Percentiles rank a stretch among this genome's conserved stretches.
Conservation (phyloP, 768 basidiomycete species). For the Boletus rubescentipes region DNA sequence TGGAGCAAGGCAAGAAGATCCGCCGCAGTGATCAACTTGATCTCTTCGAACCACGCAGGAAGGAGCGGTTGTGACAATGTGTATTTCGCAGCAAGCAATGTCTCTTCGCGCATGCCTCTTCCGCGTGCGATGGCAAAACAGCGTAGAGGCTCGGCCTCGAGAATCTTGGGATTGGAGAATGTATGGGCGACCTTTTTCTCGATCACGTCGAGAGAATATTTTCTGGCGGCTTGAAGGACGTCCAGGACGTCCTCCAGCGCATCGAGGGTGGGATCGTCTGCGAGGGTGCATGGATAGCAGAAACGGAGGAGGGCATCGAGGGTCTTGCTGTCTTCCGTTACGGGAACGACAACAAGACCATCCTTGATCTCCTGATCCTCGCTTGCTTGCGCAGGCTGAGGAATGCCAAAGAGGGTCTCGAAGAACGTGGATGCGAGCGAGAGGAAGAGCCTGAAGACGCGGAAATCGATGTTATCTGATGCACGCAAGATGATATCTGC, state of each 20-base stretch:
- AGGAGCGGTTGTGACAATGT: slow-evolving; percentile 29
- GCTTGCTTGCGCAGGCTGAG: slow-evolving; percentile 17
- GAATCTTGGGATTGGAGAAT: slow-evolving; percentile 19
- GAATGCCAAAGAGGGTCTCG: slow-evolving; percentile 31
- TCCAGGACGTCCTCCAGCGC: slow-evolving; percentile 1
- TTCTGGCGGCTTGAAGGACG: slow-evolving; percentile 15
- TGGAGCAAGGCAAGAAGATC: slow-evolving; percentile 27
- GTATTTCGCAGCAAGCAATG: slow-evolving; percentile 26
- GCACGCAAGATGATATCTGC: slow-evolving; percentile 18
- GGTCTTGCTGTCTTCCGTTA: slow-evolving; percentile 8
- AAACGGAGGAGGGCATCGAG: slow-evolving; percentile 25
- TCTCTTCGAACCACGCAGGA: slow-evolving; percentile 25
- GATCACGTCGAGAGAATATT: slow-evolving; percentile 18
- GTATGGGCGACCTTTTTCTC: slow-evolving; percentile 15
- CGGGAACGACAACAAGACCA: slow-evolving; percentile 18
- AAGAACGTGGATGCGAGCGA: slow-evolving; percentile 31
- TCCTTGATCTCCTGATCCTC: slow-evolving; percentile 10
- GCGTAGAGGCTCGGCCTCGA: slow-evolving; percentile 25
- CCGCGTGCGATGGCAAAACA: slow-evolving; percentile 32
- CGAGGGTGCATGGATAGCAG: slow-evolving; percentile 25
- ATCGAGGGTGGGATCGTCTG: slow-evolving; percentile 21
- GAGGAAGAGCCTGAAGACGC: slow-evolving; percentile 28
- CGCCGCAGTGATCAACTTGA: slow-evolving; percentile 25
- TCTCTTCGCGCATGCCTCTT: slow-evolving; percentile 21
- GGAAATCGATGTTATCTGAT: slow-evolving; percentile 23